Evolutionary conservation across 768 basidiomycete genomes (phyloP).

Genomic region (Hydnum rufescens): DNA sequence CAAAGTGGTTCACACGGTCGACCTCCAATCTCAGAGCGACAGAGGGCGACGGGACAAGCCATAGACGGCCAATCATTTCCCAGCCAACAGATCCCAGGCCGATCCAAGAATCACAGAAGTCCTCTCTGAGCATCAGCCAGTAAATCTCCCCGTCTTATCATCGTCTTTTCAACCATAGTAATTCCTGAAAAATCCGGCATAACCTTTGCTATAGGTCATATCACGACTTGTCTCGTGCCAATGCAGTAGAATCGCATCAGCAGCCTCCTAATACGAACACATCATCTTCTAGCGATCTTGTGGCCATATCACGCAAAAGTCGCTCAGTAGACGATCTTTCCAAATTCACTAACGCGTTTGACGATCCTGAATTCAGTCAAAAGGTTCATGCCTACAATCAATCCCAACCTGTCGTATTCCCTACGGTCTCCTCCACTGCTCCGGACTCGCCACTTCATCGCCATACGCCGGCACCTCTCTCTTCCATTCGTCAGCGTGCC

Average conservation of each 20-base stretch:
- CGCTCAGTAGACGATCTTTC: slow-evolving; percentile 59
- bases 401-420: background rate
- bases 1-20: slow-evolving; percentile 53
- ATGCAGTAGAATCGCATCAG: no score
- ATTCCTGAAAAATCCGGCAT: no score
- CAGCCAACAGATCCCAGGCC: slow-evolving; percentile 68
- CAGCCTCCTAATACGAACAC: no score
- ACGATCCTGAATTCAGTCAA: background rate
- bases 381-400: background rate
- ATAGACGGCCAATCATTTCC: slow-evolving; percentile 47
- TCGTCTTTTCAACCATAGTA: no score
- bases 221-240: no score
- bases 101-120: slow-evolving; percentile 26
- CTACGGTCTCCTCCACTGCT: background rate
- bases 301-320: no score
- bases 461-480: background rate
- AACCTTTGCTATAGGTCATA: no score
- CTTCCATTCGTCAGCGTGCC: background rate
- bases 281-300: no score
- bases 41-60: no score
- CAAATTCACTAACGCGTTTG: background rate
- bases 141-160: no score
- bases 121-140: background rate
- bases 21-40: slow-evolving; percentile 5
- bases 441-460: background rate